phyloP scores from a whole-genome alignment of 192 early-diverging fungal genomes.

The Backusella circina region DNA sequence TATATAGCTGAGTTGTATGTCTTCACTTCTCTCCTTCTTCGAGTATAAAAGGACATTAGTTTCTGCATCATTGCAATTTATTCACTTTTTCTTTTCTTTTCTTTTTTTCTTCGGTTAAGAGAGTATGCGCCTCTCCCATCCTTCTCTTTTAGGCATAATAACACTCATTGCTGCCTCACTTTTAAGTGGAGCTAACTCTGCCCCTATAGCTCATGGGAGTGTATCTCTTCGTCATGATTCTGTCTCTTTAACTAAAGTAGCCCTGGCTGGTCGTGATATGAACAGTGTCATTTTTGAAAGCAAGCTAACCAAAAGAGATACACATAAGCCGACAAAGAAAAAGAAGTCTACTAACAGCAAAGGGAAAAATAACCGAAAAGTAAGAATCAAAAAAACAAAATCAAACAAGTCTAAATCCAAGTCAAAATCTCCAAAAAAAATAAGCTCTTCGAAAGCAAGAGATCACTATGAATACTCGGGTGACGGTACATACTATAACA shows the following conservation, averaged over 20 bases:
- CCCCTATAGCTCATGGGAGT: background rate
- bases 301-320: background rate
- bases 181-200: background rate
- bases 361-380: background rate
- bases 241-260: background rate
- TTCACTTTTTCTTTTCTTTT: background rate
- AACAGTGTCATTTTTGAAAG: background rate
- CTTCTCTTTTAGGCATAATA: background rate
- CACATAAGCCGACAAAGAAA: background rate
- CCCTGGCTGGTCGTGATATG: background rate
- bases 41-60: background rate
- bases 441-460: constrained; percentile 1
- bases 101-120: background rate
- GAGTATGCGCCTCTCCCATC: background rate
- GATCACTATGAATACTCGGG: constrained; percentile 16
- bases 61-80: background rate
- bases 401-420: background rate
- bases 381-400: background rate
- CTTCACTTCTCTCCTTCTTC: background rate
- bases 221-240: background rate
- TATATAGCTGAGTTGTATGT: background rate
- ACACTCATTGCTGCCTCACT: background rate
- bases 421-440: background rate
- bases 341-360: background rate
- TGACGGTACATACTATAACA: constrained; percentile 49